Conservation (phyloP, 352 stramenopile species). For the Pythium periplocum region DNA sequence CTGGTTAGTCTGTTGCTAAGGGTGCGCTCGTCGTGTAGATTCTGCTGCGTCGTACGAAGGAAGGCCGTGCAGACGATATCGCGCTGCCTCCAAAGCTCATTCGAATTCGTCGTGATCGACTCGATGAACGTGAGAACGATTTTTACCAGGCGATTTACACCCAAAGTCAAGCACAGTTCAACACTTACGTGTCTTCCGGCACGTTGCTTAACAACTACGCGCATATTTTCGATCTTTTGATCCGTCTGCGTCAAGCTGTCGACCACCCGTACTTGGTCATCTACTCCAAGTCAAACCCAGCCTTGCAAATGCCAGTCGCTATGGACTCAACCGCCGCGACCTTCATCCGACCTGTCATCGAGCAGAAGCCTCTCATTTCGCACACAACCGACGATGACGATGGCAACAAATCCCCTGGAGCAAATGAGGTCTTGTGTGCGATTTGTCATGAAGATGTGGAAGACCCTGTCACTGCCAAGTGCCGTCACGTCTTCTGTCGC, state of each 20-base stretch:
- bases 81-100: constrained; percentile 86
- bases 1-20: neutral
- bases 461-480: constrained; percentile 86
- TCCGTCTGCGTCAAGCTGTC: constrained; percentile 96
- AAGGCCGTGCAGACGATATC: constrained; percentile 95
- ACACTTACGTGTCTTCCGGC: constrained; percentile 96
- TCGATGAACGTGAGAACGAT: constrained; percentile 93
- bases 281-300: constrained; percentile 85
- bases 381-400: constrained; percentile 19
- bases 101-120: constrained; percentile 71
- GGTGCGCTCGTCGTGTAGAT: constrained; percentile 50
- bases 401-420: constrained; percentile 1
- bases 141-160: constrained; percentile 99
- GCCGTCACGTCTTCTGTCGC: constrained; percentile 90
- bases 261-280: constrained; percentile 98
- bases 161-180: constrained; percentile 96
- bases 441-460: constrained; percentile 94
- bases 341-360: constrained; percentile 33
- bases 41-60: constrained; percentile 97
- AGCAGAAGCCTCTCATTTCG: constrained; percentile 58
- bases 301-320: constrained; percentile 49
- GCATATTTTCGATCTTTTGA: constrained; percentile 98
- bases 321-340: constrained; percentile 8
- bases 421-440: constrained; percentile 49
- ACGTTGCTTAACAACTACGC: constrained; percentile 99